Base-by-base conservation (phyloP, 2,329 filamentous ascomycete species). In the Colletotrichum cordylinicola region DNA sequence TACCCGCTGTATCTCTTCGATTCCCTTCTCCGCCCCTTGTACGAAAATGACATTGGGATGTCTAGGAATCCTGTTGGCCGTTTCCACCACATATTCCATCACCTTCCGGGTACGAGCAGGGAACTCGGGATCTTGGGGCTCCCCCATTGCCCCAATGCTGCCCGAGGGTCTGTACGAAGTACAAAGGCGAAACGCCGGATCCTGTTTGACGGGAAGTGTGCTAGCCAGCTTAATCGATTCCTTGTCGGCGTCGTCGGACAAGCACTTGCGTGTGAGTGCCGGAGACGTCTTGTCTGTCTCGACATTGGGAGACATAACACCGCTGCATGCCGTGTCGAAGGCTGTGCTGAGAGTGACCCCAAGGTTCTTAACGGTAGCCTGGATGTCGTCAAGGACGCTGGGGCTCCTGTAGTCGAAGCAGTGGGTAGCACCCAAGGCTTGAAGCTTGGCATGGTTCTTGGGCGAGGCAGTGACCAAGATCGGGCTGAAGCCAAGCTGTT, bases 351-450 rank as follows among this genome's bases (percentile, higher is more conserved):
- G 21, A 8, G n/a, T 16, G 7, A 62, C 1, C 1, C 56, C 65
- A 4, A 73, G 31, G 3, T 16, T 18, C 9, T 55, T 37, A 0
- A 35, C 55, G 1, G 55, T 33, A 16, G 55, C 55, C 31, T 18
- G 65, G 8, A 74, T 74, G 4, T 69, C 39, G 2, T 48, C 43
- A 27, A 24, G 12, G 0, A 65, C 43, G 13, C 9, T 21, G 15
- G 71, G 24, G 35, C 33, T 65, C 9, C 27, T 31, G 31, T 86
- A 85, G 64, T 85, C 83, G 67, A 86, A 85, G 37, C 80, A 82
- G 21, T 80, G 74, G 8, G 79, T 80, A 1, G 84, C 85, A 1
- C 85, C 84, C 1, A 85, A 72, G 4, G 52, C 67, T 55, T 78
- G 79, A 29, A 84, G 79, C 16, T 79, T 79, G 6, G 79, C 80